Evolutionary conservation across 1,139 yeast genomes (phyloP).

Genomic region (Pneumocystis murina): DNA sequence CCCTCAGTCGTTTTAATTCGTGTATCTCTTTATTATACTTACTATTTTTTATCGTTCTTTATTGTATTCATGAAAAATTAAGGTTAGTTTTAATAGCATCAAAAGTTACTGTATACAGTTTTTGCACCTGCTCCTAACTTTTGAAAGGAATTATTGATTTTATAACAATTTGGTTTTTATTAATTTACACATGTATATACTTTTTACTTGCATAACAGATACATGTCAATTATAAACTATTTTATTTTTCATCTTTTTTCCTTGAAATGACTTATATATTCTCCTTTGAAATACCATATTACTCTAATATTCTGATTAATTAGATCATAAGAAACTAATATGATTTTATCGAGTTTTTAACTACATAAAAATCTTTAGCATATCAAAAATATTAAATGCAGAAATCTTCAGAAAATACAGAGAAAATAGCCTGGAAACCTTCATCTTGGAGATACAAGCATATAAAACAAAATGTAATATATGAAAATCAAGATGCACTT

Average conservation of each 20-base stretch:
- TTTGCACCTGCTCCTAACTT: neutral
- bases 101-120: neutral
- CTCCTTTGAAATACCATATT: no score
- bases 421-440: conserved; percentile 23
- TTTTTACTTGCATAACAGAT: neutral
- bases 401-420: neutral
- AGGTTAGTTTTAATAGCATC: neutral
- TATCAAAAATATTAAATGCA: neutral
- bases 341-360: no score
- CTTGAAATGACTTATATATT: no score
- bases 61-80: neutral
- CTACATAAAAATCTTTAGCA: neutral
- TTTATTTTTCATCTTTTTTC: neutral
- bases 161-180: neutral
- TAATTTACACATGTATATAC: neutral
- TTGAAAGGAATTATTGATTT: neutral
- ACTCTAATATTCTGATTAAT: no score
- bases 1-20: conserved; percentile 19
- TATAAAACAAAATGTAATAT: conserved; percentile 31
- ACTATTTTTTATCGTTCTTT: neutral
- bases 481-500: conserved; percentile 26
- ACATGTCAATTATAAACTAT: neutral
- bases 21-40: neutral
- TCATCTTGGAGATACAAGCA: conserved; percentile 32
- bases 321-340: no score